Conservation (phyloP, 2,329 filamentous ascomycete genomes). For the Fusarium subtropicale region DNA sequence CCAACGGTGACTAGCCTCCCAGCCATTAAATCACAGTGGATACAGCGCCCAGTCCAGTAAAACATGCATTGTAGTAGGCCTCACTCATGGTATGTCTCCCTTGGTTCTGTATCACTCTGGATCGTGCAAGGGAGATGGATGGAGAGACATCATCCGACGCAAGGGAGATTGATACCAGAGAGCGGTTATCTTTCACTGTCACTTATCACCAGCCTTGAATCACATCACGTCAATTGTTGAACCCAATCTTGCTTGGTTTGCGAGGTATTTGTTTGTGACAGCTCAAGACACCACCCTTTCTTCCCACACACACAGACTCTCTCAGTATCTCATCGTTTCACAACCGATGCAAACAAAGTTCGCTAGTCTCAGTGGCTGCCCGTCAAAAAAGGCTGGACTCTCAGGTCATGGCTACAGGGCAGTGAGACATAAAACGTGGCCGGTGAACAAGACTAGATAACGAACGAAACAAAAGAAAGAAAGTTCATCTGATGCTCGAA, state of each 20-base stretch:
- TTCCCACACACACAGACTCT: not conserved
- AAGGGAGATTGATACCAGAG: conserved; percentile 12
- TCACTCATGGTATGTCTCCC: not conserved
- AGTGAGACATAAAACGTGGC: not conserved
- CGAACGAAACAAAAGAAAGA: not conserved
- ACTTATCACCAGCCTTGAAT: not conserved
- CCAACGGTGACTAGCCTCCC: conserved; percentile 11
- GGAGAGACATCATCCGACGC: conserved; percentile 1
- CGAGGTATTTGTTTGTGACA: not conserved
- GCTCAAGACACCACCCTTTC: not conserved
- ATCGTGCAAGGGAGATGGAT: conserved; percentile 10
- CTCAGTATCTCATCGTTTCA: not conserved
- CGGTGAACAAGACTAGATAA: not conserved
- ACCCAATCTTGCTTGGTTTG: not conserved
- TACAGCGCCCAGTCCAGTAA: not conserved
- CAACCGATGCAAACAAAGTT: not conserved
- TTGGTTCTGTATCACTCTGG: not conserved
- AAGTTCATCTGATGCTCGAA: not conserved
- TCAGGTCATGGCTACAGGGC: not conserved
- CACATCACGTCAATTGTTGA: not conserved
- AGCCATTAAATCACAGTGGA: conserved; percentile 14
- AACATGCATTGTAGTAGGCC: not conserved
- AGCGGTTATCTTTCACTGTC: not conserved
- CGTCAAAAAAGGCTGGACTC: not conserved
- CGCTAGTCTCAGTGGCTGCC: not conserved